These are phyloP conservation scores for Annulohypoxylon bovei DNA, from an alignment of 495 filamentous ascomycete species.

Conservation along the genomic window DNA sequence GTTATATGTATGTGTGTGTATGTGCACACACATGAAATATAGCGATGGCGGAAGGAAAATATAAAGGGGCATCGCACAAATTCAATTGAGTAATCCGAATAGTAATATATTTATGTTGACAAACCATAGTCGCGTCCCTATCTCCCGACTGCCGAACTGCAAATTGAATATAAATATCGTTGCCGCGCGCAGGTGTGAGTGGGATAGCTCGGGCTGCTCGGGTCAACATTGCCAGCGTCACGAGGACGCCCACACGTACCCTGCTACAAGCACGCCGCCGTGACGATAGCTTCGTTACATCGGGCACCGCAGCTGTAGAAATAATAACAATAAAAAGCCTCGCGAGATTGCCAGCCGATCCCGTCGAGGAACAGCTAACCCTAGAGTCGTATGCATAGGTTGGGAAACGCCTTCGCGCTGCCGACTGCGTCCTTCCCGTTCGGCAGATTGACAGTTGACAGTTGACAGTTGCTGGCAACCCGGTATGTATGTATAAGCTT, in stretches of 20 bases:
- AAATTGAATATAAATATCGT: constrained; percentile 28
- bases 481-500: constrained; percentile 1
- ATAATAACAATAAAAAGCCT: background rate
- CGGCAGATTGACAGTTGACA: constrained; percentile 28
- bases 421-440: constrained; percentile 33
- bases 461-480: constrained; percentile 26
- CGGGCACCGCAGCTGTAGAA: constrained; percentile 1
- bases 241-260: background rate
- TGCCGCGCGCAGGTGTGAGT: constrained; percentile 12
- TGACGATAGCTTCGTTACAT: constrained; percentile 27
- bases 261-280: constrained; percentile 14
- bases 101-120: background rate
- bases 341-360: constrained; percentile 22
- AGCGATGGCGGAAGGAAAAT: background rate
- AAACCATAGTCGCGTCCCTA: background rate
- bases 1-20: background rate
- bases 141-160: constrained; percentile 23
- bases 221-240: constrained; percentile 8
- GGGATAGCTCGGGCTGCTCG: constrained; percentile 6
- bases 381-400: constrained; percentile 23
- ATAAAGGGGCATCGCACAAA: background rate
- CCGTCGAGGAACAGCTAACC: background rate
- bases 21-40: background rate
- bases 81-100: constrained; percentile 1
- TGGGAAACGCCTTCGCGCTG: constrained; percentile 1